A percentile compares a stretch with the other conserved stretches of the same genome.
Conservation (phyloP, 345 rosid species). For the Pistacia integerrima region DNA sequence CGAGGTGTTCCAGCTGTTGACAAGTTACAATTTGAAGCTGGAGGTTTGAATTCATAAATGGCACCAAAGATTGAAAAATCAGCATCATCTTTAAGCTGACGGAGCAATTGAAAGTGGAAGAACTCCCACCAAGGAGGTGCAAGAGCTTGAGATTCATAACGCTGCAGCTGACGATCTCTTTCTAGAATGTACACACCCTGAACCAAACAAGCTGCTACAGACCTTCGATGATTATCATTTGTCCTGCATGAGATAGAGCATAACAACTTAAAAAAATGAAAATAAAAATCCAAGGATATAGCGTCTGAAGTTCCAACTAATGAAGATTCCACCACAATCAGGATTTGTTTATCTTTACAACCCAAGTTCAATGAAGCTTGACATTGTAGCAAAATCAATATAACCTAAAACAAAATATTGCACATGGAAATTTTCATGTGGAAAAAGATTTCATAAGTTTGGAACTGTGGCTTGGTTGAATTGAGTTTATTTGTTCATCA, state of each 20-base stretch:
- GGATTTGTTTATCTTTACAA: not conserved
- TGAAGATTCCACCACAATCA: not conserved
- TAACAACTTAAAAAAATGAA: not conserved
- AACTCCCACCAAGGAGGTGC: constrained; percentile 90
- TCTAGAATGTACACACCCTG: constrained; percentile 79
- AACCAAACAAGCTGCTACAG: constrained; percentile 79
- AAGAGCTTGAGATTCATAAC: constrained; percentile 57
- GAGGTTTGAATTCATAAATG: constrained; percentile 64
- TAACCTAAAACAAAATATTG: not conserved
- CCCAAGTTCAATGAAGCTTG: not conserved
- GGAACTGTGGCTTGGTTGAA: not conserved
- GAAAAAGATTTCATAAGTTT: not conserved
- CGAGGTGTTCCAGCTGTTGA: constrained; percentile 49
- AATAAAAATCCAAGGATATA: not conserved
- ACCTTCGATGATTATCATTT: constrained; percentile 62
- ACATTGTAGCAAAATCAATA: not conserved
- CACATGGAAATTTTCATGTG: not conserved
- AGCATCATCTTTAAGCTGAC: constrained; percentile 62
- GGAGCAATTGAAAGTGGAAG: constrained; percentile 61
- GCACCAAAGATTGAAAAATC: constrained; percentile 86
- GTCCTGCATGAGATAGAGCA: constrained; percentile 44
- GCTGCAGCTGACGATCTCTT: constrained; percentile 84
- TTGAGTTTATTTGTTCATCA: not conserved
- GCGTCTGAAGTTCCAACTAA: not conserved
- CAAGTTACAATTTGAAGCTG: constrained; percentile 28